Evolutionary conservation across 495 filamentous ascomycete species (phyloP).

Genomic region (Xylaria castorea): DNA sequence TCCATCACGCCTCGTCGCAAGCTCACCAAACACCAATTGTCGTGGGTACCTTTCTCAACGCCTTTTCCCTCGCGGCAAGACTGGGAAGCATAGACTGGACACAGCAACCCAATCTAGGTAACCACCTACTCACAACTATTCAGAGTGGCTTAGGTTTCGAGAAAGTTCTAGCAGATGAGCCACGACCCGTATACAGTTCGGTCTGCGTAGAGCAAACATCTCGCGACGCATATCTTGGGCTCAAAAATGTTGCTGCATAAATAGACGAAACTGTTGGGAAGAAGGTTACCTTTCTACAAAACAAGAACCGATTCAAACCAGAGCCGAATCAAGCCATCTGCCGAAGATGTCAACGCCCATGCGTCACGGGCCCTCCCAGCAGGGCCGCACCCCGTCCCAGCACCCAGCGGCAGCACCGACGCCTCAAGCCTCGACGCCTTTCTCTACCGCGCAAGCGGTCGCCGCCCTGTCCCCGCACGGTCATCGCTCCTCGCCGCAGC

Average conservation of each 20-base stretch:
- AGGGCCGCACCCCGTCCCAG: conserved; percentile 56
- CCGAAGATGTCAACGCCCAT: conserved; percentile 59
- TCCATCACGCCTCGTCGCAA: conserved; percentile 5
- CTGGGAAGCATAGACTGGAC: neutral
- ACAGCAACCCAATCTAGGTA: neutral
- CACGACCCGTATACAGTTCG: neutral
- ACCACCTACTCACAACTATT: neutral
- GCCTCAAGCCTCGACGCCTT: conserved; percentile 62
- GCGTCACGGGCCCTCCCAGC: conserved; percentile 55
- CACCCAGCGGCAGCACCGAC: conserved; percentile 56
- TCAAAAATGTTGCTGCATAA: conserved; percentile 1
- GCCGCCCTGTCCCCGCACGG: conserved; percentile 59
- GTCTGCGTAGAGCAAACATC: conserved; percentile 1
- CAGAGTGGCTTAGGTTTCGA: neutral
- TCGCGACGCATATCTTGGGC: neutral
- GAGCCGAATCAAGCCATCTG: neutral
- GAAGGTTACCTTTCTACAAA: neutral
- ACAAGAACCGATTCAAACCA: neutral
- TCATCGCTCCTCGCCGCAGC: conserved; percentile 59
- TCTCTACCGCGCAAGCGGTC: conserved; percentile 47
- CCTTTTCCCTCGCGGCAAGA: neutral
- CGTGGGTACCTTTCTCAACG: neutral
- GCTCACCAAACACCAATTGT: neutral
- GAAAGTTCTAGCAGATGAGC: neutral
- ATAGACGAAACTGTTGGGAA: neutral